Percentiles rank a stretch among this genome's conserved stretches.
These are phyloP conservation scores for Solanum gandarillasii DNA, from an alignment of 257 asterid genomes.

Conservation along the genomic window DNA sequence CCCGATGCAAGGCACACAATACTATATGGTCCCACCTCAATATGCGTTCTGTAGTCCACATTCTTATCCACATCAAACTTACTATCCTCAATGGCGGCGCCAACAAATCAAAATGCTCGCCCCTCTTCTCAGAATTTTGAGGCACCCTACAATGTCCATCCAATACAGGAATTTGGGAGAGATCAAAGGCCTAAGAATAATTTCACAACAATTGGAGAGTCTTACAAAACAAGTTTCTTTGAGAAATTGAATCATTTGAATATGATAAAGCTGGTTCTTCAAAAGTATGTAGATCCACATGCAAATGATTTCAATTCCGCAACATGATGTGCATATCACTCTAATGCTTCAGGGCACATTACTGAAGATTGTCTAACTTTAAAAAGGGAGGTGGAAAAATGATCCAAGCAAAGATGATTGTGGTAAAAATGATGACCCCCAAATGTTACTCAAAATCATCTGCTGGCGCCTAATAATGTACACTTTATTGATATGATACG, in stretches of 20 bases:
- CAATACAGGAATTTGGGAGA: too few species aligned
- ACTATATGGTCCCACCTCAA: too few species aligned
- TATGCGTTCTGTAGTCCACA: too few species aligned
- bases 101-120: too few species aligned
- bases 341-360: background rate
- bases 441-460: background rate
- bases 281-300: background rate
- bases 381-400: background rate
- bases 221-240: too few species aligned
- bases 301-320: background rate
- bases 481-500: background rate
- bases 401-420: background rate
- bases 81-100: too few species aligned
- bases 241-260: background rate
- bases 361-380: background rate
- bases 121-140: too few species aligned
- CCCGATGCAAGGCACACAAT: too few species aligned
- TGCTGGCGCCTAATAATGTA: fast-evolving
- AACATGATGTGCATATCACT: background rate
- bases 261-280: background rate
- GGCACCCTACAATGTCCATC: too few species aligned
- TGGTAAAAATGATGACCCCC: background rate
- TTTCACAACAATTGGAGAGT: too few species aligned
- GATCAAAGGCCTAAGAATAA: too few species aligned
- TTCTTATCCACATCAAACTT: too few species aligned